Base-by-base conservation (phyloP, 192 early-diverging fungal genomes). In the Backusella sp. region DNA sequence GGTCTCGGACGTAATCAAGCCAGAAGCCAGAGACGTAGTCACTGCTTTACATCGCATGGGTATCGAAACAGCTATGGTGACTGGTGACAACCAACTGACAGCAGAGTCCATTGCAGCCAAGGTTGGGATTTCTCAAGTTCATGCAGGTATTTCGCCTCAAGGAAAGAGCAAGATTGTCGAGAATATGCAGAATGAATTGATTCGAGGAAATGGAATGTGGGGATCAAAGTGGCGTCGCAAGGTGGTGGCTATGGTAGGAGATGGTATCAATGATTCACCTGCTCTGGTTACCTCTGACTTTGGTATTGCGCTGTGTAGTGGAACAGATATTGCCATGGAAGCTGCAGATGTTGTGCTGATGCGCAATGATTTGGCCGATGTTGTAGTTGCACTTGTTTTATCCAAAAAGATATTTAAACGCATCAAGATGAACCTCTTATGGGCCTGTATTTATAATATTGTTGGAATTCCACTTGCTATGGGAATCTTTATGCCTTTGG, bases 251-350 rank as follows among this genome's bases (percentile, higher is more conserved):
- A 96, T 99, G 94, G 92, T 97, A 3, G 97, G 97, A 14, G 97
- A 99, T 79, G 97, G 97, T 44, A 91, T 97, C 79, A 99, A 99
- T 72, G 97, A 99, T 73, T 94, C 95, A 17, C 95, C 95, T 9
- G 93, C 95, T 15, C 81, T 99, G 68, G 96, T 95, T 0, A 87
- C 89, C 6, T 86, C 93, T 9, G 89, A 97, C 73, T 81, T 99
- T n/a, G 96, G 96, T 1, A 94, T 99, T 76, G 94, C 96, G 0
- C 82, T 98, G 36, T 91, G 89, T 71, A 93, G 92, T 0, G 97
- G 96, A 6, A 96, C 97, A 0, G 97, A 99, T 81, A 95, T 99
- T 49, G 97, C 96, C 0, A 92, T 98, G 84, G 96, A 96, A 76
- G 95, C 97, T 6, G 97, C 97, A 0, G 86, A 89, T 46, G 92